Percentiles rank a stretch among this genome's conserved stretches.
phyloP scores from a whole-genome alignment of 2,329 filamentous ascomycete species.

The Claviceps arundinis region DNA sequence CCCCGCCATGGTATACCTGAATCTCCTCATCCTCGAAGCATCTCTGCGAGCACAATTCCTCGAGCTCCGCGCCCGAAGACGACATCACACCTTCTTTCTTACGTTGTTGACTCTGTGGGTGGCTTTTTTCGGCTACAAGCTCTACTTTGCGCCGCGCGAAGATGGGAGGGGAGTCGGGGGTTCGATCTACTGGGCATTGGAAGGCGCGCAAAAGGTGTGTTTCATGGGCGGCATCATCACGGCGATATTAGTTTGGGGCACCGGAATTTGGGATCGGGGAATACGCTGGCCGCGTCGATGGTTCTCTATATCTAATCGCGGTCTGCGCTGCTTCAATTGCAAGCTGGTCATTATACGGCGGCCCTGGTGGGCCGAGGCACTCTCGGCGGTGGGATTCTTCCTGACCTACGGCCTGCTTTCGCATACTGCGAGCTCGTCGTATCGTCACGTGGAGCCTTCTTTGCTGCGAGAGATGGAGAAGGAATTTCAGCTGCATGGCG shows the following conservation, averaged over 20 bases:
- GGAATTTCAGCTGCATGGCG: slow-evolving; percentile 34
- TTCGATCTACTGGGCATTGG: slow-evolving; percentile 91
- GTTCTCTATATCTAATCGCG: slow-evolving; percentile 80
- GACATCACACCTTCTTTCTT: slow-evolving; percentile 89
- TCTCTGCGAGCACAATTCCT: slow-evolving; percentile 89
- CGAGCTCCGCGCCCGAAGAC: slow-evolving; percentile 70
- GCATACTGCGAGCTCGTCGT: slow-evolving; percentile 52
- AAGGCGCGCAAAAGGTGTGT: slow-evolving; percentile 79
- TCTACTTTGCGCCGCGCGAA: slow-evolving; percentile 92
- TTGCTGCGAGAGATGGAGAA: slow-evolving; percentile 47
- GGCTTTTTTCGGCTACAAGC: slow-evolving; percentile 70
- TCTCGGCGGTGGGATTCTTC: slow-evolving; percentile 62
- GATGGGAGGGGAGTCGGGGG: slow-evolving; percentile 86
- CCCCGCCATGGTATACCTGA: slow-evolving; percentile 93
- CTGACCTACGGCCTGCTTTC: slow-evolving; percentile 65
- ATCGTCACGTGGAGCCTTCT: slow-evolving; percentile 61
- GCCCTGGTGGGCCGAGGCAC: slow-evolving; percentile 65
- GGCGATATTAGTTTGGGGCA: slow-evolving; percentile 77
- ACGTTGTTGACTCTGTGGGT: slow-evolving; percentile 70
- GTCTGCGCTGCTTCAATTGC: slow-evolving; percentile 83
- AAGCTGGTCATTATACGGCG: slow-evolving; percentile 85
- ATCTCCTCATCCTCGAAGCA: slow-evolving; percentile 90
- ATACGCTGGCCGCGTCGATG: slow-evolving; percentile 88
- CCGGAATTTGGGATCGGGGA: slow-evolving; percentile 91
- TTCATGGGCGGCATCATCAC: slow-evolving; percentile 86